Evolutionary conservation across 148 eudicot species (phyloP).

Genomic region (Cornus suecica): DNA sequence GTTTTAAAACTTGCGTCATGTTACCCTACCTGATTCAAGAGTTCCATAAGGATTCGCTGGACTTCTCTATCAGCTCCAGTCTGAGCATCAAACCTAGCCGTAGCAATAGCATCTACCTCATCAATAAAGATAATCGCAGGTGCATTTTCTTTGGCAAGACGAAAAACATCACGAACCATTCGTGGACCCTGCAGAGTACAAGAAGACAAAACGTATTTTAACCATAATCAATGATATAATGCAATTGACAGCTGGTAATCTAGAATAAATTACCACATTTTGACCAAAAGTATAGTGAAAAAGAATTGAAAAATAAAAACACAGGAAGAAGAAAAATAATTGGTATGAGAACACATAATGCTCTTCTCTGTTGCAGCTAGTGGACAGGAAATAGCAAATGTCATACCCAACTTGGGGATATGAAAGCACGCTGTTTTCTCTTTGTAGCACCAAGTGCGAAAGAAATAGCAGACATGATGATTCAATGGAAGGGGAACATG

Average conservation of each 20-base stretch:
- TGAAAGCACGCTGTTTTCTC: neutral
- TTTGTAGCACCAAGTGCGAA: neutral
- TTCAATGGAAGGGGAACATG: neutral
- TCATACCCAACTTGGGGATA: too few relatives aligned
- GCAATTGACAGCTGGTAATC: neutral
- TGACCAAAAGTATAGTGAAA: neutral
- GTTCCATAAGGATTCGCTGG: slow-evolving; percentile 94
- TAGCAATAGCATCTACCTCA: slow-evolving; percentile 93
- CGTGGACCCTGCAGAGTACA: slow-evolving; percentile 59
- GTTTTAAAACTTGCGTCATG: neutral
- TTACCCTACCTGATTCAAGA: slow-evolving; percentile 73
- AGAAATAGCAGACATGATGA: neutral
- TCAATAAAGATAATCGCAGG: slow-evolving; percentile 95
- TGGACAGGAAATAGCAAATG: too few relatives aligned
- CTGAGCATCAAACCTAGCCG: slow-evolving; percentile 98
- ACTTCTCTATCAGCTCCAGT: slow-evolving; percentile 99
- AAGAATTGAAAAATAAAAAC: neutral
- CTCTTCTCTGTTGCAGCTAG: too few relatives aligned
- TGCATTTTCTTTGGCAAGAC: slow-evolving; percentile 96
- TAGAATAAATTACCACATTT: neutral
- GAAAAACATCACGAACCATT: slow-evolving; percentile 98
- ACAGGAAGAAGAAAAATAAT: neutral
- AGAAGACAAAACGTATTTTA: neutral
- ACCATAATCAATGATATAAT: slow-evolving; percentile 1
- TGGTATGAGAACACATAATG: neutral